phyloP scores from a whole-genome alignment of 148 eudicot species.

The Camellia japonica region DNA sequence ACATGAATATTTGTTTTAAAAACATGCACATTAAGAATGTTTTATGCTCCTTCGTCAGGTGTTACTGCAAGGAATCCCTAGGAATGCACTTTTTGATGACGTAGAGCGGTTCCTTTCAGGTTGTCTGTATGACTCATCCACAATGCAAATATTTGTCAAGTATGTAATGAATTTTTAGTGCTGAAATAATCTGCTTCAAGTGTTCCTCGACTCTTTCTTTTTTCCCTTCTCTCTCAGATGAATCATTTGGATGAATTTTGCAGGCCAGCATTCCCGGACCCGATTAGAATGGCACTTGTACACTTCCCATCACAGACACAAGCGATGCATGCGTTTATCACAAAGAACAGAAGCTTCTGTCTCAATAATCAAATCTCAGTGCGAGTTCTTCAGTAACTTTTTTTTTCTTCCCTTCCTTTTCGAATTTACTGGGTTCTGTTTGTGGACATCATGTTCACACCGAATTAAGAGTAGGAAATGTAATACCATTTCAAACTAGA shows the following conservation, averaged over 20 bases:
- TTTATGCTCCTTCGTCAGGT: constrained; percentile 35
- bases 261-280: constrained; percentile 37
- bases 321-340: constrained; percentile 61
- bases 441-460: neutral
- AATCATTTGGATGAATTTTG: constrained; percentile 13
- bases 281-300: constrained; percentile 46
- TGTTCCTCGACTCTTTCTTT: neutral
- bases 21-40: neutral
- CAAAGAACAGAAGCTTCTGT: constrained; percentile 56
- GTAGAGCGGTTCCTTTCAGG: constrained; percentile 66
- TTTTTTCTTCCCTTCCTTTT: neutral
- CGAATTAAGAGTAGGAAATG: neutral
- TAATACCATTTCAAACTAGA: neutral
- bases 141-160: constrained; percentile 52
- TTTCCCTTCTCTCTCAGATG: neutral
- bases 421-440: neutral
- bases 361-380: constrained; percentile 48
- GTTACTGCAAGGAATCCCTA: constrained; percentile 61
- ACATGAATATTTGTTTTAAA: neutral
- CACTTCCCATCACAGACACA: constrained; percentile 47
- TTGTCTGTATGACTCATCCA: constrained; percentile 50
- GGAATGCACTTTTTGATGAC: constrained; percentile 47
- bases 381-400: constrained; percentile 55
- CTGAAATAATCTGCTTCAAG: neutral
- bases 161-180: constrained; percentile 7